phyloP scores from a whole-genome alignment of 768 basidiomycete genomes.

The Pilatotrama ljubarskyi region DNA sequence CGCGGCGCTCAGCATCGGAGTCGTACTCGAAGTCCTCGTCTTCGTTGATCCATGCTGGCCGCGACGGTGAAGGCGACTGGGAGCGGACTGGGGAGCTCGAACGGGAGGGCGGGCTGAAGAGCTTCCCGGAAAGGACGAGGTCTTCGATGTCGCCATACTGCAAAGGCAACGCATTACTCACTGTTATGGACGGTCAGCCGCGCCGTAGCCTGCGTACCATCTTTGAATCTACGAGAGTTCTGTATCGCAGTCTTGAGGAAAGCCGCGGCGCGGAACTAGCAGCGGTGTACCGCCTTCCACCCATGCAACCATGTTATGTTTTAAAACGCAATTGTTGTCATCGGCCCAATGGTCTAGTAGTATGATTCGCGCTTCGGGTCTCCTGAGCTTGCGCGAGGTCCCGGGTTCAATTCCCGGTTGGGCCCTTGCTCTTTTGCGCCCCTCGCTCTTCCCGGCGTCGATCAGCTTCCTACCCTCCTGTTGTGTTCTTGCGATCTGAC shows the following conservation, averaged over 20 bases:
- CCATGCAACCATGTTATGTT: too few species aligned
- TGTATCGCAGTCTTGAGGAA: neutral
- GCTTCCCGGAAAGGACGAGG: constrained; percentile 73
- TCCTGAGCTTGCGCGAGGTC: constrained; percentile 8
- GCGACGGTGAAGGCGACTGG: constrained; percentile 51
- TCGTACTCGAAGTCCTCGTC: constrained; percentile 45
- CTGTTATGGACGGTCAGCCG: neutral
- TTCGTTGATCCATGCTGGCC: constrained; percentile 57
- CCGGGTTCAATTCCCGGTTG: constrained; percentile 17
- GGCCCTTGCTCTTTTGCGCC: neutral
- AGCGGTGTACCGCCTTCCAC: too few species aligned
- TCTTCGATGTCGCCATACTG: constrained; percentile 57
- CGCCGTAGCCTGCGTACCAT: constrained; percentile 2
- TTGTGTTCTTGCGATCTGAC: too few species aligned
- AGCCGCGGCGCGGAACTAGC: too few species aligned
- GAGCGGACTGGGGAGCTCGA: constrained; percentile 66
- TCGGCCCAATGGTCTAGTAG: constrained; percentile 16
- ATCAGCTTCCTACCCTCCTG: neutral
- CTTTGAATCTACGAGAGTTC: neutral
- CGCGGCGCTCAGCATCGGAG: constrained; percentile 42
- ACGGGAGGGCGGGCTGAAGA: constrained; percentile 56
- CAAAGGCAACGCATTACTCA: neutral
- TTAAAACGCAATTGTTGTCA: neutral
- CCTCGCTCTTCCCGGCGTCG: neutral
- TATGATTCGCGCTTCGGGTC: constrained; percentile 15